A percentile compares a stretch with the other conserved stretches of the same genome.
Conservation (phyloP, 768 basidiomycete species). For the Suillus subaureus region DNA sequence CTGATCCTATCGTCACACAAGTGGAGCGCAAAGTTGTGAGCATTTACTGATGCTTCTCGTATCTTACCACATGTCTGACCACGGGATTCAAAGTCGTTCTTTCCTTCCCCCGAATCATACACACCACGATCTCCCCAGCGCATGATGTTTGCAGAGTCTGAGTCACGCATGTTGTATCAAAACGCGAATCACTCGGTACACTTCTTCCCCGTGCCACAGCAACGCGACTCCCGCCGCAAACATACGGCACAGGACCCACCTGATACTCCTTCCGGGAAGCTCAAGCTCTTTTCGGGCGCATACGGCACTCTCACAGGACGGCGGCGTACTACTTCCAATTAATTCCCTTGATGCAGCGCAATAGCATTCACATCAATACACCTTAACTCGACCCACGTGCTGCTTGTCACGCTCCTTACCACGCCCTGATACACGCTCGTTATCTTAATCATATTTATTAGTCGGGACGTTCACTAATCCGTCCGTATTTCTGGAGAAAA, state of each 20-base stretch:
- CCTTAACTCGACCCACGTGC: not conserved
- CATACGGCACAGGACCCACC: constrained; percentile 6
- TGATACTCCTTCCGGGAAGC: constrained; percentile 18
- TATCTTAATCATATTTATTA: constrained; percentile 1
- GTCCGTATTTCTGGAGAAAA: not conserved
- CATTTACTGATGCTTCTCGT: not conserved
- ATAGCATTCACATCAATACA: constrained; percentile 1
- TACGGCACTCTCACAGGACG: constrained; percentile 23
- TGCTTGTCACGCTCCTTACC: not conserved
- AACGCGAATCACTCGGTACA: constrained; percentile 21
- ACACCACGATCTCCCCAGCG: constrained; percentile 14
- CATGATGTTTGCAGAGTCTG: constrained; percentile 13
- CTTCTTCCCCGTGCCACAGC: constrained; percentile 16
- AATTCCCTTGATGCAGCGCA: not conserved
- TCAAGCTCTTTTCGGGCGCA: constrained; percentile 30
- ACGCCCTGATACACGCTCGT: not conserved
- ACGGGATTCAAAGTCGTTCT: not conserved
- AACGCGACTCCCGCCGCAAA: constrained; percentile 14
- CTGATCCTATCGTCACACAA: constrained; percentile 21
- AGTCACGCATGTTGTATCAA: constrained; percentile 19
- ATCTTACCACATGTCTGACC: constrained; percentile 9
- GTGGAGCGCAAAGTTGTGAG: constrained; percentile 18
- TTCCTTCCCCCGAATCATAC: constrained; percentile 16
- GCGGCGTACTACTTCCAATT: constrained; percentile 16
- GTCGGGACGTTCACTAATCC: not conserved